Evolutionary conservation across 768 basidiomycete species (phyloP).

Genomic region (Lepiota subincarnata): DNA sequence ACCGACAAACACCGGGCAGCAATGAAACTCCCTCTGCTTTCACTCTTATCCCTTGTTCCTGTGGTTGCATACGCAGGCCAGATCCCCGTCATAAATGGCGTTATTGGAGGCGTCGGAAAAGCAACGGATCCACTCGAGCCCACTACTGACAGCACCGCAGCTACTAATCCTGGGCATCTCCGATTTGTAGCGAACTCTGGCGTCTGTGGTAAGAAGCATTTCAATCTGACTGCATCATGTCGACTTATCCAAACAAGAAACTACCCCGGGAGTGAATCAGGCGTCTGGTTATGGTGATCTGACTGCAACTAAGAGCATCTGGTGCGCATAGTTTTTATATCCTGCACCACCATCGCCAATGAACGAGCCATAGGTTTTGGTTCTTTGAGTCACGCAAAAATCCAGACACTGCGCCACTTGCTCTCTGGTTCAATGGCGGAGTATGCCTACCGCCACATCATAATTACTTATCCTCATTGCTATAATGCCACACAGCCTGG

Average conservation of each 20-base stretch:
- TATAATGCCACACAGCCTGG: conserved; percentile 35
- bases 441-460: conserved; percentile 25
- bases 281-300: conserved; percentile 65
- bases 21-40: conserved; percentile 2
- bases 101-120: conserved; percentile 43
- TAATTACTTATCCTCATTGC: neutral
- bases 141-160: conserved; percentile 15
- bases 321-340: conserved; percentile 27
- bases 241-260: conserved; percentile 33
- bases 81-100: conserved; percentile 45
- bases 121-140: conserved; percentile 13
- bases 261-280: conserved; percentile 55
- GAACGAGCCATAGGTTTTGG: conserved; percentile 48
- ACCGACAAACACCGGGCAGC: neutral
- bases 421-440: conserved; percentile 66
- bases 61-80: conserved; percentile 26
- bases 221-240: neutral
- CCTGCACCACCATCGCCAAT: neutral
- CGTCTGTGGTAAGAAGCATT: conserved; percentile 43
- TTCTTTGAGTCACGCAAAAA: conserved; percentile 64
- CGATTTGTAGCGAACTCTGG: conserved; percentile 59
- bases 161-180: conserved; percentile 44
- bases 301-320: conserved; percentile 52
- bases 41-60: neutral
- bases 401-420: conserved; percentile 56